A percentile compares a stretch with the other conserved stretches of the same genome.
Conservation (phyloP, 2,329 filamentous ascomycete species). For the Echinosphaeria canescens region DNA sequence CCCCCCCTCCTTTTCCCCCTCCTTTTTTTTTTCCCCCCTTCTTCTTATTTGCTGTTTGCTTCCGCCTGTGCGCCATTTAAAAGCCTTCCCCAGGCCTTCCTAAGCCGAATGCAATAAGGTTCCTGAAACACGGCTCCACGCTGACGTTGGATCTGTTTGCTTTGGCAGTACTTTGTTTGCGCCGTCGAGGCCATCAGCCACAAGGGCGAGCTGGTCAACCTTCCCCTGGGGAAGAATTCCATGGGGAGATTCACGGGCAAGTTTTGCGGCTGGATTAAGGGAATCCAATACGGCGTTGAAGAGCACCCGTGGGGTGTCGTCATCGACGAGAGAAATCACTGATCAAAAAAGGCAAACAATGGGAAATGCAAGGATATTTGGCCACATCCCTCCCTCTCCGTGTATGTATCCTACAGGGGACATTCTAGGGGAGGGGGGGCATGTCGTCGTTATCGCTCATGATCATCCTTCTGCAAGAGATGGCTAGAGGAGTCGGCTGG, state of each 20-base stretch:
- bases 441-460: no score
- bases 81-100: neutral
- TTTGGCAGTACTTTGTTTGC: slow-evolving; percentile 41
- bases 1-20: no score
- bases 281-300: slow-evolving; percentile 55
- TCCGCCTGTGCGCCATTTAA: no score
- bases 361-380: no score
- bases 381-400: no score
- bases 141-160: no score
- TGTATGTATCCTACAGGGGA: no score
- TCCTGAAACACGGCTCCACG: no score
- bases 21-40: neutral
- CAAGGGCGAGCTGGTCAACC: slow-evolving; percentile 36
- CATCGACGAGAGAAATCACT: slow-evolving; percentile 19
- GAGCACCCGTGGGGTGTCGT: slow-evolving; percentile 50
- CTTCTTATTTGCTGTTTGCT: slow-evolving; percentile 1
- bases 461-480: no score
- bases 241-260: slow-evolving; percentile 32
- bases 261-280: slow-evolving; percentile 44
- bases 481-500: no score
- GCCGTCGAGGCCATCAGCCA: slow-evolving; percentile 48
- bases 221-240: slow-evolving; percentile 34
- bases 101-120: neutral
- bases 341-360: no score
- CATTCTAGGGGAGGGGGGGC: no score